Percentiles rank a stretch among this genome's conserved stretches.
Evolutionary conservation across 768 basidiomycete genomes (phyloP).

Genomic region (Dendrothele bispora): DNA sequence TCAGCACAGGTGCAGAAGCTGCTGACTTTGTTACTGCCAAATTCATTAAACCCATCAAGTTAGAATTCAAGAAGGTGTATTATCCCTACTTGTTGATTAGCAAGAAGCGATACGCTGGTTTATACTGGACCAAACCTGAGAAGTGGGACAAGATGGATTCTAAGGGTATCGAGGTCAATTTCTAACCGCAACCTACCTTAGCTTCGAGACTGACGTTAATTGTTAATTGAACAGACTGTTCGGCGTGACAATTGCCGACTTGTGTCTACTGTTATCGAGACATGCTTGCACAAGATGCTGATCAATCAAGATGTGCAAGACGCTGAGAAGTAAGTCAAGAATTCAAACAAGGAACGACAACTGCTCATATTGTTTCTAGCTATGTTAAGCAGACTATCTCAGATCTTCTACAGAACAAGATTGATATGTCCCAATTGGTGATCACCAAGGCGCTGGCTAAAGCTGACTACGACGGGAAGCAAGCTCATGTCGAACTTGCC

Average conservation of each 20-base stretch:
- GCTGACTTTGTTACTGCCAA: constrained; percentile 88
- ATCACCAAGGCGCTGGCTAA: constrained; percentile 98
- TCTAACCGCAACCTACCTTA: too few species aligned
- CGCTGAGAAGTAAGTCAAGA: constrained; percentile 80
- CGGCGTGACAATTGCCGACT: constrained; percentile 98
- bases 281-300: constrained; percentile 96
- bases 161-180: constrained; percentile 93
- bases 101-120: constrained; percentile 97
- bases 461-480: constrained; percentile 90
- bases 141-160: constrained; percentile 99
- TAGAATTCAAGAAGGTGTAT: constrained; percentile 99
- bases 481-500: constrained; percentile 95
- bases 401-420: constrained; percentile 91
- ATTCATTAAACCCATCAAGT: constrained; percentile 94
- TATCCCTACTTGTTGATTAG: constrained; percentile 97
- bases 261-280: constrained; percentile 97
- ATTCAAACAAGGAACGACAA: too few species aligned
- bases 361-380: constrained; percentile 54
- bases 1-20: constrained; percentile 78
- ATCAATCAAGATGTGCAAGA: constrained; percentile 93
- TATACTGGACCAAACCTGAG: constrained; percentile 95
- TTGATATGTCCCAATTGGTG: constrained; percentile 99
- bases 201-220: too few species aligned
- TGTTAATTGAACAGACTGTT: constrained; percentile 66
- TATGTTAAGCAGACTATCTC: constrained; percentile 94